Evolutionary conservation across 2,329 filamentous ascomycete species (phyloP).

Genomic region (Sclerotinia subarctica): DNA sequence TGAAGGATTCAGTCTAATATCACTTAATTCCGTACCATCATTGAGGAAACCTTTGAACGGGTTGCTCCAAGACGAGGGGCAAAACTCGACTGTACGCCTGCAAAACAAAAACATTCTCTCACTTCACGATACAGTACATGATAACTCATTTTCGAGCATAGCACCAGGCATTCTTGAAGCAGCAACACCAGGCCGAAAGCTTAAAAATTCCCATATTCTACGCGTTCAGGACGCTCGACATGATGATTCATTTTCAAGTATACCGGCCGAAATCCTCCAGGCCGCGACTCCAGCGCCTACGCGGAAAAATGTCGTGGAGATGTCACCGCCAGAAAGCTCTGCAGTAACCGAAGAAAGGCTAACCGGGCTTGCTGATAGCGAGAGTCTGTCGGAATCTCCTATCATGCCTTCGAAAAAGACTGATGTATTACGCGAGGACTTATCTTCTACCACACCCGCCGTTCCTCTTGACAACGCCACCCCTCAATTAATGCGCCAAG

Average conservation of each 20-base stretch:
- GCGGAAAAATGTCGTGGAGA: not conserved
- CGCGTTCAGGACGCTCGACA: constrained; percentile 23
- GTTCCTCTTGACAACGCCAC: constrained; percentile 25
- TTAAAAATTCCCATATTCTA: constrained; percentile 23
- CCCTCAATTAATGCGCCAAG: constrained; percentile 25
- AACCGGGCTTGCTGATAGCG: not conserved
- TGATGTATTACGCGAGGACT: constrained; percentile 28
- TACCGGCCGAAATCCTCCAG: constrained; percentile 30
- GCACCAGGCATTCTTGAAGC: constrained; percentile 30
- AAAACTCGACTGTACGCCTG: constrained; percentile 13
- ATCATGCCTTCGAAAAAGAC: constrained; percentile 18
- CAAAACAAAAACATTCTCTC: constrained; percentile 26
- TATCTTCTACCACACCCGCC: constrained; percentile 30
- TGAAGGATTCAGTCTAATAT: constrained; percentile 57
- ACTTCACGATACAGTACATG: constrained; percentile 20
- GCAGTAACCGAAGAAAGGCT: not conserved
- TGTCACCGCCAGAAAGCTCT: not conserved
- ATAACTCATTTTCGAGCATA: constrained; percentile 35
- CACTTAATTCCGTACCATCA: constrained; percentile 51
- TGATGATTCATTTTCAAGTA: constrained; percentile 34
- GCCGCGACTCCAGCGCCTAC: constrained; percentile 31
- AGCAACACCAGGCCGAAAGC: constrained; percentile 26
- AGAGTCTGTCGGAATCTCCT: not conserved
- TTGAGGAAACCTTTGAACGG: constrained; percentile 44
- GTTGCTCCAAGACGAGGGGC: constrained; percentile 32